Percentiles rank a stretch among this genome's conserved stretches.
phyloP scores from a whole-genome alignment of 768 basidiomycete genomes.

The Trametes meyenii region DNA sequence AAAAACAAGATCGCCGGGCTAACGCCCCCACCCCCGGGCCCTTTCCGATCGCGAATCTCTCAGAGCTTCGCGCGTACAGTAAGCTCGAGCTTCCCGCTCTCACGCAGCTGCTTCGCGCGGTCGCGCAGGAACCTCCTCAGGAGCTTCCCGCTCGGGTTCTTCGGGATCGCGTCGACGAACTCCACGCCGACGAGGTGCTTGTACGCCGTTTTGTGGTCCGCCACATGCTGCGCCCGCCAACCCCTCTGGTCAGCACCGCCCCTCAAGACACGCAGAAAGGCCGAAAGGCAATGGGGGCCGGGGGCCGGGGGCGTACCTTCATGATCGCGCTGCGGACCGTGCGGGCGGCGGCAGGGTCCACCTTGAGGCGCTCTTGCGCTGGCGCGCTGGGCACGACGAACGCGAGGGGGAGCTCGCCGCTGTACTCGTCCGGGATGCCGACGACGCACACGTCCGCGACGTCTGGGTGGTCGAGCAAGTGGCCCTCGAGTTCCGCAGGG shows the following conservation, averaged over 20 bases:
- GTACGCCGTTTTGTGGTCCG: constrained; percentile 38
- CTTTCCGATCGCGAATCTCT: neutral
- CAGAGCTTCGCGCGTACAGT: constrained; percentile 17
- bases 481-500: constrained; percentile 42
- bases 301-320: constrained; percentile 51
- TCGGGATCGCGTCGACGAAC: constrained; percentile 42
- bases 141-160: constrained; percentile 37
- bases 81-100: constrained; percentile 27
- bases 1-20: no score
- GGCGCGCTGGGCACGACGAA: constrained; percentile 58
- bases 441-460: constrained; percentile 49
- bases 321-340: constrained; percentile 49
- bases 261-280: neutral
- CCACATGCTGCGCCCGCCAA: constrained; percentile 30
- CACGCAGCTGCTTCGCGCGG: constrained; percentile 27
- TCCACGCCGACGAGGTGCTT: constrained; percentile 43
- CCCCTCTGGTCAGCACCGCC: neutral
- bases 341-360: constrained; percentile 37
- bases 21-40: no score
- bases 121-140: constrained; percentile 35
- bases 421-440: constrained; percentile 71
- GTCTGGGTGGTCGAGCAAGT: constrained; percentile 43
- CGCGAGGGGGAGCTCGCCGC: constrained; percentile 74
- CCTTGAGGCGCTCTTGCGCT: constrained; percentile 40
- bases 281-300: neutral